Evolutionary conservation across 2,329 filamentous ascomycete genomes (phyloP).

Genomic region (Chalaropsis ovoidea): DNA sequence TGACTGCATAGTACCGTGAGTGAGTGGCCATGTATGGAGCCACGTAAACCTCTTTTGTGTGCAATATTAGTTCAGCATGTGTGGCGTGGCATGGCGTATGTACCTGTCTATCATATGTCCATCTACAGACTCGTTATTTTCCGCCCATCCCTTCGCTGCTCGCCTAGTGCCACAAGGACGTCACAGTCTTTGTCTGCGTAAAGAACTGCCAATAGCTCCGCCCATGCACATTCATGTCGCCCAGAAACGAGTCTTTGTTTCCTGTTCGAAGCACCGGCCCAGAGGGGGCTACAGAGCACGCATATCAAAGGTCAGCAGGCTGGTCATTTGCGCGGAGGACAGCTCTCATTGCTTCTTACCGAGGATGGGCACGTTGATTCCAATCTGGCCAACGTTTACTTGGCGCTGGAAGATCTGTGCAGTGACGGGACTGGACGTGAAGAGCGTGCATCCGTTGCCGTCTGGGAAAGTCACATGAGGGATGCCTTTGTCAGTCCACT

Average conservation of each 20-base stretch:
- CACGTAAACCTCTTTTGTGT: background rate
- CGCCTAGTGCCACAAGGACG: constrained; percentile 31
- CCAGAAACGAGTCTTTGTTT: constrained; percentile 30
- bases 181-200: constrained; percentile 28
- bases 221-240: constrained; percentile 26
- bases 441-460: constrained; percentile 29
- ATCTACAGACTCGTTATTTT: background rate
- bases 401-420: constrained; percentile 27
- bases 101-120: too few relatives aligned
- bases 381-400: constrained; percentile 29
- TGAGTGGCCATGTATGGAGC: background rate
- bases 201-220: constrained; percentile 28
- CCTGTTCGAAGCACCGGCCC: constrained; percentile 27
- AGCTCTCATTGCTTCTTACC: constrained; percentile 18
- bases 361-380: constrained; percentile 29
- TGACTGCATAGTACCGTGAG: background rate
- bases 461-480: constrained; percentile 20
- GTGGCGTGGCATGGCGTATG: too few relatives aligned
- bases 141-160: background rate
- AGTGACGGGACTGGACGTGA: constrained; percentile 26
- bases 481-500: background rate
- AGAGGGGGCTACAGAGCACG: constrained; percentile 25
- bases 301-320: background rate
- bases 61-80: too few relatives aligned
- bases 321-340: background rate